Conservation (phyloP, 2,329 filamentous ascomycete genomes). For the Fusarium proliferatum region DNA sequence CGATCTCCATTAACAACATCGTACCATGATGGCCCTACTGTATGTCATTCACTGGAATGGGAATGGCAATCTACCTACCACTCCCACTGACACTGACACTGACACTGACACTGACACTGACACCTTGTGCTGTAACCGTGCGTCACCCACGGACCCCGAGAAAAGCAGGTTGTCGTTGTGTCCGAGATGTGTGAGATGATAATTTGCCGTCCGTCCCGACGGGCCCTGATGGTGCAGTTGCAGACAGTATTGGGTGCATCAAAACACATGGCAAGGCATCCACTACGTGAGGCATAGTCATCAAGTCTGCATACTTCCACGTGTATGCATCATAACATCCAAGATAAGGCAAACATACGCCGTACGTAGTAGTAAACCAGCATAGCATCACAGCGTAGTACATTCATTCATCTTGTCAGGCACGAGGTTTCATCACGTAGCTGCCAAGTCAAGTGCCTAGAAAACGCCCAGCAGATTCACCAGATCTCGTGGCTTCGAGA, state of each 20-base stretch:
- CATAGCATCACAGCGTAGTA: background rate
- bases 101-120: background rate
- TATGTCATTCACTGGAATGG: slow-evolving; percentile 19
- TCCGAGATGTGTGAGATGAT: background rate
- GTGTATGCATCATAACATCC: background rate
- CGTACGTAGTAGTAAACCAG: background rate
- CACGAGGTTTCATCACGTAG: slow-evolving; percentile 14
- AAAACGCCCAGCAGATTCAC: background rate
- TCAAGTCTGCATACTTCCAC: slow-evolving; percentile 21
- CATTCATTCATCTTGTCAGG: background rate
- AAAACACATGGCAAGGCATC: slow-evolving; percentile 28
- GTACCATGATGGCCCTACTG: slow-evolving; percentile 37
- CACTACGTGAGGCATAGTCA: slow-evolving; percentile 4
- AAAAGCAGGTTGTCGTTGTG: background rate
- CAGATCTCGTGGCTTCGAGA: slow-evolving; percentile 7
- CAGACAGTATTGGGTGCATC: slow-evolving; percentile 2
- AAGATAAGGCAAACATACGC: background rate
- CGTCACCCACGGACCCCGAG: background rate
- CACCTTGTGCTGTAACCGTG: slow-evolving; percentile 11
- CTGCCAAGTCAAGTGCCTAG: slow-evolving; percentile 15
- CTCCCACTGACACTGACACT: background rate
- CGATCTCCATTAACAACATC: slow-evolving; percentile 18
- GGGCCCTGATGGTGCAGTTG: background rate
- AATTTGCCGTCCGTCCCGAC: slow-evolving; percentile 23
- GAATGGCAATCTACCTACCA: slow-evolving; percentile 11